Evolutionary conservation across 306 rosid species (phyloP).

Genomic region (Dryas octopetala): DNA sequence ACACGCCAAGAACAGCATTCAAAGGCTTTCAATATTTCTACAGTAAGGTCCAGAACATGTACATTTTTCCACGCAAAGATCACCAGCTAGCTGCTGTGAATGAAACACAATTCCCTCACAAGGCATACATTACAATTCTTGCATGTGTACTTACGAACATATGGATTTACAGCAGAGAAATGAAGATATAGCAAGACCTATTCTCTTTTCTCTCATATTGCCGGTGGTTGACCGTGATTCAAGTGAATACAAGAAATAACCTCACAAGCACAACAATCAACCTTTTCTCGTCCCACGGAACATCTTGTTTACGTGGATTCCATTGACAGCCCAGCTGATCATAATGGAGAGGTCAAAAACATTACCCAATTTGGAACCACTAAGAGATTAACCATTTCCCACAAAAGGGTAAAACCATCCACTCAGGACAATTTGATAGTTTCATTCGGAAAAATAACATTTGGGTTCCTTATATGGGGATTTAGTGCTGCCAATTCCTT

Average conservation of each 20-base stretch:
- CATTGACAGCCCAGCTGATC: neutral
- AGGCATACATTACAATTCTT: constrained; percentile 16
- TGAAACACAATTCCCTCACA: neutral
- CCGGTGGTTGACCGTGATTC: neutral
- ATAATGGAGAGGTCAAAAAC: neutral
- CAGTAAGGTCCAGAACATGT: neutral
- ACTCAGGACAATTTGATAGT: constrained; percentile 48
- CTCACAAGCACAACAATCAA: constrained; percentile 18
- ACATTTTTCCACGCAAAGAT: neutral
- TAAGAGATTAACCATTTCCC: constrained; percentile 6
- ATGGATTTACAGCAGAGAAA: constrained; percentile 18
- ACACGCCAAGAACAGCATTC: neutral
- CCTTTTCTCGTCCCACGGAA: neutral
- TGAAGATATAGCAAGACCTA: neutral
- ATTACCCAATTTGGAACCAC: neutral
- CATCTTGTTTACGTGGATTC: neutral
- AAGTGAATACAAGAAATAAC: constrained; percentile 9
- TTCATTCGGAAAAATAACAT: constrained; percentile 54
- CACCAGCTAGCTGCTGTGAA: neutral
- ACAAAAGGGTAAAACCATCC: constrained; percentile 5
- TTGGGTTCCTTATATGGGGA: constrained; percentile 71
- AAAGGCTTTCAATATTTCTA: neutral
- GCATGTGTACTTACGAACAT: constrained; percentile 8
- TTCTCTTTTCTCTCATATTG: constrained; percentile 1
- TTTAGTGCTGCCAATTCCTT: constrained; percentile 61